Evolutionary conservation across 83 land plant genomes (phyloP), one percentile per base, ranked within the genome.

Genomic region (Picea mariana): DNA sequence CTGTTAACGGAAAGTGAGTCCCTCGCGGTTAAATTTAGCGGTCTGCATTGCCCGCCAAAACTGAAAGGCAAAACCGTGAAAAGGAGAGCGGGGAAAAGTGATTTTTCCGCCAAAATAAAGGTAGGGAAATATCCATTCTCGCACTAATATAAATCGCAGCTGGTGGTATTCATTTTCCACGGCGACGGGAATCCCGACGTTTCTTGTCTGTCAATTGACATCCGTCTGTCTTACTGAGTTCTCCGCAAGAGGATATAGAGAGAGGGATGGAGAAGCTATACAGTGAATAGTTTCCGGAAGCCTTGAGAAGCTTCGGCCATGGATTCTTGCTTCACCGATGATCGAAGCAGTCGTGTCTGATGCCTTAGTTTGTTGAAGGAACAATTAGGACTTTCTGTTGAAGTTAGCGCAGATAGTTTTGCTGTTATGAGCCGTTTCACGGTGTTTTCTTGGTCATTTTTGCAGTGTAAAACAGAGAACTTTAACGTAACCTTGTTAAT

Each of bases 41-140:
- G 38, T 6, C 5, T 26, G 2, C 3, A 27, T 34, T 78, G 26
- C 80, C 80, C 44, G 80, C 80, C 80, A 58, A 78, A 78, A 78
- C 60, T 75, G 77, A 75, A 75, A 75, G 58, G 23, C 1, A 24
- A 47, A 75, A 44, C 47, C 59, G 60, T 58, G 60, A 58, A 58
- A 58, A 26, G 69, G 3, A 7, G 64, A 78, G 80, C 80, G 44
- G 44, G 64, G 5, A 78, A 78, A 77, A 60, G 44, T 60, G 80
- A 9, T 67, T 58, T 78, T 78, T 77, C 44, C 65, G 47, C 44
- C 38, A 78, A 60, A 60, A 78, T 61, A 78, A 15, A 59, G 69
- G 15, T 31, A 60, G 60, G 31, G 21, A 78, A 78, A 78, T 55
- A n/a, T n/a, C n/a, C n/a, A n/a, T n/a, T n/a, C n/a, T n/a, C n/a